Percentiles rank a stretch among this genome's conserved stretches.
Conservation (phyloP, 2,329 filamentous ascomycete species). For the Eutypella sp. region DNA sequence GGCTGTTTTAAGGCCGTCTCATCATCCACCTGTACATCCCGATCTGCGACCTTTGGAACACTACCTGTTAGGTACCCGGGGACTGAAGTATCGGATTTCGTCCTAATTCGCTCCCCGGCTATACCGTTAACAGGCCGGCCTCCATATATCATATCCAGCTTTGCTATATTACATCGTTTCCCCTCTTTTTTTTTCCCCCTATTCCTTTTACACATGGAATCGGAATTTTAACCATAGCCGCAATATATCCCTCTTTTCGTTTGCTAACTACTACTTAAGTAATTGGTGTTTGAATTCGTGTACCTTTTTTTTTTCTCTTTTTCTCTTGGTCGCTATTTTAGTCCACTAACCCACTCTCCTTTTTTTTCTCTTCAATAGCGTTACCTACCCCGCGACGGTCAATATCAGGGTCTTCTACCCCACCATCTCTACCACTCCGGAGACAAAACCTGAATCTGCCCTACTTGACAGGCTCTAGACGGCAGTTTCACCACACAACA, state of each 20-base stretch:
- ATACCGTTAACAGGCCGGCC: too few relatives aligned
- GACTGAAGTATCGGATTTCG: background rate
- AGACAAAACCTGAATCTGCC: background rate
- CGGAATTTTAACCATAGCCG: too few relatives aligned
- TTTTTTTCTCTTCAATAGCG: background rate
- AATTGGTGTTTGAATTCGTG: too few relatives aligned
- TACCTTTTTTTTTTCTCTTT: too few relatives aligned
- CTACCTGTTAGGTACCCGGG: background rate
- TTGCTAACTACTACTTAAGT: too few relatives aligned
- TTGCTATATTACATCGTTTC: too few relatives aligned
- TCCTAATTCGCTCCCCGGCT: too few relatives aligned
- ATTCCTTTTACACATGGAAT: too few relatives aligned
- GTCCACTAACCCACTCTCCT: background rate
- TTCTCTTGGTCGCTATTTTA: background rate
- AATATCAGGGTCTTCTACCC: slow-evolving; percentile 15
- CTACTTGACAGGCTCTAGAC: slow-evolving; percentile 7
- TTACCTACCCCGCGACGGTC: slow-evolving; percentile 2
- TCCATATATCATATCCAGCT: too few relatives aligned
- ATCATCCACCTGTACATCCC: background rate
- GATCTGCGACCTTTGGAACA: background rate
- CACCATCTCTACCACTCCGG: slow-evolving; percentile 13
- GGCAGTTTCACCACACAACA: slow-evolving; percentile 15
- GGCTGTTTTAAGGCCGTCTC: background rate
- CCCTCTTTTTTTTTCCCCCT: too few relatives aligned
- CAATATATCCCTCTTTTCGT: too few relatives aligned